Evolutionary conservation across 805 yeast genomes (phyloP).

Genomic region (Candida maris): DNA sequence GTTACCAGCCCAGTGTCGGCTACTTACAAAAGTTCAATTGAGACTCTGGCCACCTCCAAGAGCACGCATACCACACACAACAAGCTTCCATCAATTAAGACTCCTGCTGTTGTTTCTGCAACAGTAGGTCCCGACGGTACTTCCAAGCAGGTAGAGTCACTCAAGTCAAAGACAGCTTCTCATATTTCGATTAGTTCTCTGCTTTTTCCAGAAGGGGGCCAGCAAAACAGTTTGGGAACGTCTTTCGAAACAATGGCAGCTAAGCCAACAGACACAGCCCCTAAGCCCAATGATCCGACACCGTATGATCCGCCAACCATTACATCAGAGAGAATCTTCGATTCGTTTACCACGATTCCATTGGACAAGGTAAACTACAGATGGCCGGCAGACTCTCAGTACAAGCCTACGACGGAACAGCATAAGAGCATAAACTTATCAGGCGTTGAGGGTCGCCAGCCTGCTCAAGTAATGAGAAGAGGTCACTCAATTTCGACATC

Average conservation of each 20-base stretch:
- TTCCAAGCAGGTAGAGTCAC: background rate
- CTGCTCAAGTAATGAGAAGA: background rate
- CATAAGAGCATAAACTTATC: background rate
- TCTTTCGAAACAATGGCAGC: background rate
- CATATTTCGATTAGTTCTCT: slow-evolving; percentile 8
- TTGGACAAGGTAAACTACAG: background rate
- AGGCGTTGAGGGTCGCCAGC: background rate
- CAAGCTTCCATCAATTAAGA: background rate
- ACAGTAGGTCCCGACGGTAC: no score
- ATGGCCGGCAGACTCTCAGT: slow-evolving; percentile 1
- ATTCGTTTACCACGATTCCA: slow-evolving; percentile 6
- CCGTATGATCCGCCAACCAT: slow-evolving; percentile 7
- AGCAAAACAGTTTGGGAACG: background rate
- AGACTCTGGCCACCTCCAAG: background rate
- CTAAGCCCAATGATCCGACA: background rate
- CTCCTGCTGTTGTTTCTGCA: no score
- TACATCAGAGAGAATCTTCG: slow-evolving; percentile 6
- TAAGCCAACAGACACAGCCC: background rate
- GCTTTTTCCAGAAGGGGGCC: slow-evolving; percentile 1
- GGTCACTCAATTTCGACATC: background rate
- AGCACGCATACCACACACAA: slow-evolving; percentile 1
- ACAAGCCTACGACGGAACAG: background rate
- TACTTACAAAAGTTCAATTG: slow-evolving; percentile 1
- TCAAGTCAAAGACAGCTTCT: slow-evolving; percentile 1
- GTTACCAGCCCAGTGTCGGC: background rate